Base-by-base conservation (phyloP, 78 protist species). In the Dictyostelium discoideum region DNA sequence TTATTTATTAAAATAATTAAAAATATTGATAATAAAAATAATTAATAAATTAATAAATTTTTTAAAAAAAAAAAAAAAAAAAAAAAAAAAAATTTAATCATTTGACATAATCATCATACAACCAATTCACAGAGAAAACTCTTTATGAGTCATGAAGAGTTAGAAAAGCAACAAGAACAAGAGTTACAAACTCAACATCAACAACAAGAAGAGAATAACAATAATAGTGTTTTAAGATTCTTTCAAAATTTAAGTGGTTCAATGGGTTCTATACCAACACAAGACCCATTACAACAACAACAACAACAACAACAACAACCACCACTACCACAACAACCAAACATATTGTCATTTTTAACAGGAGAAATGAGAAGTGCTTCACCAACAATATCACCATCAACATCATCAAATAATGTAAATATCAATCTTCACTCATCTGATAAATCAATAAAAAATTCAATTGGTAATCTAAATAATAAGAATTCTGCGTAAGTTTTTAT, bases 221-320 rank as follows among this genome's bases (percentile, higher is more conserved):
- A 42, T 9, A 73, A 83, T 72, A 79, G 84, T 82, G 95, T 90
- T 32, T 72, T 90, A 84, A 90, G 95, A 82, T 90, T 90, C 76
- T 90, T 90, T 63, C 85, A 87, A 37, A 79, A 79, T 24, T 79
- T 79, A 42, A 50, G 84, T 79, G 44, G 83, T 40, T 69, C 77
- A 69, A 60, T 60, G 69, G 69, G 69, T 14, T 60, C 69, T 5
- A 60, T 60, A 60, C 69, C 69, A 60, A 60, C 69, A 60, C 69
- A 60, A 60, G 69, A 60, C 18, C 32, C 24, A 26, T 11, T 26
- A 26, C 37, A 13, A 74, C 48, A n/a, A 37, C 26, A 2, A 60
- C 69, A 14, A 18, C 26, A 20, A 63, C 22, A 5, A 74, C 54
- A 20, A 42, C 79, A 72, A 57, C 92, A 48, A 26, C 92, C 22